Base-by-base conservation (phyloP, 805 yeast genomes). In the Teunomyces funiuensis region DNA sequence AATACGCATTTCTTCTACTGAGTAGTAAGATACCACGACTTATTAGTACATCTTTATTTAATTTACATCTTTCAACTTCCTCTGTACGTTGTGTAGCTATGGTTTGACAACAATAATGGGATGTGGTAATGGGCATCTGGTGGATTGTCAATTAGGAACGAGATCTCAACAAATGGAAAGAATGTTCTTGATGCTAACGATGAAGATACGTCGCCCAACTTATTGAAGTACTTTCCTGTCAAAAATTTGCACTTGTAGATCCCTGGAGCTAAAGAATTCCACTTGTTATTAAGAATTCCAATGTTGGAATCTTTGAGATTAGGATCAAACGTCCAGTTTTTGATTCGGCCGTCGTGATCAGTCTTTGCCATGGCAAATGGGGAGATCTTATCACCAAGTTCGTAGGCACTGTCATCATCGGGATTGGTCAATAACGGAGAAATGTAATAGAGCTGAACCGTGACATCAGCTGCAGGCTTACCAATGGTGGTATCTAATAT, bases 61-160 rank as follows among this genome's bases (percentile, higher is more conserved):
- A n/a, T 10, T 27, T 27, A 4, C 11, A 5, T 18, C n/a, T 16
- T 18, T 33, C 18, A 84, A 55, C 86, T 80, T 2, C 98, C 98
- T 42, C 97, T 76, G 66, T 90, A 90, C 0, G 97, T 90, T 5
- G 95, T 80, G 66, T 89, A 90, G 25, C 96, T 84, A 64, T 84
- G 88, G 57, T 88, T 88, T 33, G 96, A 82, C 43, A 90, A 68
- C 40, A 90, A 73, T 46, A 90, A 66, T 0, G 98, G 98, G 41
- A 90, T 84, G 59, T 90, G 98, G 63, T 88, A 90, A 60, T 90
- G 98, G 28, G 77, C 68, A 45, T 83, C 88, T 0, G 88, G 83
- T 0, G 85, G 85, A 47, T 73, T 71, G 5, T 73, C 74, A 3
- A 90, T 79, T 22, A 75, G 76, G 57, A 90, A 90, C 0, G 74